phyloP scores from a whole-genome alignment of 2,329 filamentous ascomycete species.

The Orbilia javanica region DNA sequence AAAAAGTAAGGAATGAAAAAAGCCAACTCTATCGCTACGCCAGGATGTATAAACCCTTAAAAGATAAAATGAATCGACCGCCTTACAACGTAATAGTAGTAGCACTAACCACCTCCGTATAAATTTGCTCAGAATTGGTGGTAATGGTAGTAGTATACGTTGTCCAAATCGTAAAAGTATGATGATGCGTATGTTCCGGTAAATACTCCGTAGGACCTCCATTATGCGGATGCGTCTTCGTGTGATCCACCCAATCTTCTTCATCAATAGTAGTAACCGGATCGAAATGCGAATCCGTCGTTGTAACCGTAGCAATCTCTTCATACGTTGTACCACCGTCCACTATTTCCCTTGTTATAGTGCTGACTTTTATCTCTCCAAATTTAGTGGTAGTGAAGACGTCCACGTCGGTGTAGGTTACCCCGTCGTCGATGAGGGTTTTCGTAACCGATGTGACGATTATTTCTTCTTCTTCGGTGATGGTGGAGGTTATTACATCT shows the following conservation, averaged over 20 bases:
- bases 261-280: constrained; percentile 34
- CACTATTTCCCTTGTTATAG: neutral
- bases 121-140: neutral
- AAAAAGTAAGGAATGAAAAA: neutral
- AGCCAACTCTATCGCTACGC: neutral
- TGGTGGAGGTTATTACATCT: constrained; percentile 9
- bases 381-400: neutral
- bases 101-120: constrained; percentile 37
- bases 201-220: constrained; percentile 37
- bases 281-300: constrained; percentile 30
- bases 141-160: constrained; percentile 25
- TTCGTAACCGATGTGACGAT: neutral
- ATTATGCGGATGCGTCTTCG: constrained; percentile 16
- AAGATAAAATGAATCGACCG: neutral
- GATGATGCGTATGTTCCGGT: constrained; percentile 36
- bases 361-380: neutral
- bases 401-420: constrained; percentile 27
- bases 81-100: constrained; percentile 29
- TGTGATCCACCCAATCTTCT: constrained; percentile 20
- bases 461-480: constrained; percentile 18
- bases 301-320: constrained; percentile 17
- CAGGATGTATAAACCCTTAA: neutral
- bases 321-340: constrained; percentile 12
- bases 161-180: constrained; percentile 39
- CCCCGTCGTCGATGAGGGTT: constrained; percentile 14